phyloP scores from a whole-genome alignment of 805 yeast species.

The Ogataea zsoltii region DNA sequence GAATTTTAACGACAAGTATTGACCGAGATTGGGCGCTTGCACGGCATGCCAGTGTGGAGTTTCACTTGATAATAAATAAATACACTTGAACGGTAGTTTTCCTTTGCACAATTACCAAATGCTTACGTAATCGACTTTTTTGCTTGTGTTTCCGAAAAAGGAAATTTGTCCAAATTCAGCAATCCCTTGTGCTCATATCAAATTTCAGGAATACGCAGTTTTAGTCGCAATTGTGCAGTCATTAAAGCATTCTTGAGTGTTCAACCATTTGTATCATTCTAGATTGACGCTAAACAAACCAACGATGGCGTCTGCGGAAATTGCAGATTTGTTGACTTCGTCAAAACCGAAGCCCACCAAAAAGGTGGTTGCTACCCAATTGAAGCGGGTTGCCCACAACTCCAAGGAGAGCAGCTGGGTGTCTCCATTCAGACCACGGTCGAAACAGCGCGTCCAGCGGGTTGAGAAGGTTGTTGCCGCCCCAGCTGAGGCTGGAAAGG shows the following conservation, averaged over 20 bases:
- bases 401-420: constrained; percentile 25
- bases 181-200: constrained; percentile 5
- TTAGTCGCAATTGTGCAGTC: neutral
- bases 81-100: too few species aligned
- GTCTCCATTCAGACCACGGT: constrained; percentile 31
- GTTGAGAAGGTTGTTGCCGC: neutral
- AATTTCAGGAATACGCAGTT: constrained; percentile 13
- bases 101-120: neutral
- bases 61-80: too few species aligned
- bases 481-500: constrained; percentile 7
- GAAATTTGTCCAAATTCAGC: constrained; percentile 22
- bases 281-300: neutral
- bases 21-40: too few species aligned
- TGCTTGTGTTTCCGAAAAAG: constrained; percentile 8
- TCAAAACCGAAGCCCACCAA: constrained; percentile 10
- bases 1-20: neutral
- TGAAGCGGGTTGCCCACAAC: constrained; percentile 21
- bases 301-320: constrained; percentile 23
- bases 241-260: too few species aligned
- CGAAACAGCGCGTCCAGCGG: constrained; percentile 9
- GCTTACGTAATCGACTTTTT: neutral
- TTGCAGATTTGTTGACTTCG: constrained; percentile 19
- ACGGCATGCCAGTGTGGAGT: too few species aligned
- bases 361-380: constrained; percentile 19
- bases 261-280: too few species aligned